Conservation (phyloP, 805 yeast species). For the Saccharomycopsis javanensis region DNA sequence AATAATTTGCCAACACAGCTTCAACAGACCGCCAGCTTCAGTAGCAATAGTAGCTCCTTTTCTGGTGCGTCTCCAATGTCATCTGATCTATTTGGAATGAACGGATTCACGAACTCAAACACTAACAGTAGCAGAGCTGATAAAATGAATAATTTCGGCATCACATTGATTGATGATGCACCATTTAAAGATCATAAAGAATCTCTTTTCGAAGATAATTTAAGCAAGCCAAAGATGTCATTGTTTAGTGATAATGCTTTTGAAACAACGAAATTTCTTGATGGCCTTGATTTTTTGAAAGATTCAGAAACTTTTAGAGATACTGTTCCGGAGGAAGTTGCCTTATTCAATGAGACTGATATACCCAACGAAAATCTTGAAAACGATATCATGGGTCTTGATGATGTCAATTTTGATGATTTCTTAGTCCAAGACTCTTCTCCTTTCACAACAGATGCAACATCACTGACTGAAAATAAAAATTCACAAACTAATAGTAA, state of each 20-base stretch:
- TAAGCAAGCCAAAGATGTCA: slow-evolving; percentile 27
- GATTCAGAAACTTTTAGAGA: slow-evolving; percentile 17
- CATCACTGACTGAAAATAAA: background rate
- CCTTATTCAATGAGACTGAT: background rate
- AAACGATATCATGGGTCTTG: slow-evolving; percentile 1
- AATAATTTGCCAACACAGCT: background rate
- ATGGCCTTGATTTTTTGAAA: slow-evolving; percentile 17
- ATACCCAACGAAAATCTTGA: slow-evolving; percentile 6
- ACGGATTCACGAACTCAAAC: background rate
- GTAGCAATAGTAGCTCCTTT: background rate
- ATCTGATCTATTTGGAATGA: slow-evolving; percentile 2
- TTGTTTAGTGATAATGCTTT: slow-evolving; percentile 26
- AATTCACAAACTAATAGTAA: background rate
- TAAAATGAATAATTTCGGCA: background rate
- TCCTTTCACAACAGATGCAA: background rate
- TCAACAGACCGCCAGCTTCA: background rate
- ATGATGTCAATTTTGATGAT: slow-evolving; percentile 4
- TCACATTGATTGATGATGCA: background rate
- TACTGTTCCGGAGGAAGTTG: slow-evolving; percentile 14
- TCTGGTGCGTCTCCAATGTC: background rate
- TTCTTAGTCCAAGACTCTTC: background rate
- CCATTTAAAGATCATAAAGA: slow-evolving; percentile 28
- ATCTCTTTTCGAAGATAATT: slow-evolving; percentile 40
- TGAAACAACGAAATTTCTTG: slow-evolving; percentile 7
- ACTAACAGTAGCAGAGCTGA: slow-evolving; percentile 5